Percentiles rank a stretch among this genome's conserved stretches.
Evolutionary conservation across 2,329 filamentous ascomycete species (phyloP).

Genomic region (Neofusicoccum cordaticola): DNA sequence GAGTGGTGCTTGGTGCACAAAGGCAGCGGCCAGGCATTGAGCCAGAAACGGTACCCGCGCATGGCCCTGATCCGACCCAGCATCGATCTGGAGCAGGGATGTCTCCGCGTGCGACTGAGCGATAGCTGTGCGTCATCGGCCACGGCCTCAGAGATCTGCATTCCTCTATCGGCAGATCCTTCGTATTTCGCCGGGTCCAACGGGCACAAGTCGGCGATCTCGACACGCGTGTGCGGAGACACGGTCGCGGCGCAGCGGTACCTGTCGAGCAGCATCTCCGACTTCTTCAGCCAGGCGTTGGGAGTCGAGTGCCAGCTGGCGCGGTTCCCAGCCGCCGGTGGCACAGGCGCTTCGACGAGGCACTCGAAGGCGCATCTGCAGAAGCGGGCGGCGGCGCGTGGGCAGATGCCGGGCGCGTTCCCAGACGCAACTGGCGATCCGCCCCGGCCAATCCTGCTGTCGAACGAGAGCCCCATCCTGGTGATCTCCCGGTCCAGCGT

Average conservation of each 20-base stretch:
- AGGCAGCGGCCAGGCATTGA: constrained; percentile 79
- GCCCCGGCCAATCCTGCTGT: constrained; percentile 66
- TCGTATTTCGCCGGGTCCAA: constrained; percentile 48
- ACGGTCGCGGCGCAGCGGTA: constrained; percentile 70
- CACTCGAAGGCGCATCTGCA: constrained; percentile 69
- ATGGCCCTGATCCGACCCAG: constrained; percentile 81
- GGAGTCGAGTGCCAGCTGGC: constrained; percentile 80
- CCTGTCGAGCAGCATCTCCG: constrained; percentile 60
- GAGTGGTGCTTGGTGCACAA: constrained; percentile 94
- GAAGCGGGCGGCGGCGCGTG: constrained; percentile 29
- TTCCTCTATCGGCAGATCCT: constrained; percentile 68
- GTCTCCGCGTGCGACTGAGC: constrained; percentile 60
- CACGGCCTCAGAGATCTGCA: constrained; percentile 33
- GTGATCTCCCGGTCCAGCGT: constrained; percentile 79
- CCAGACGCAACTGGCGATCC: constrained; percentile 53
- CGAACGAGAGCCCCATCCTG: constrained; percentile 93
- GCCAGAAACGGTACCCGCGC: constrained; percentile 80
- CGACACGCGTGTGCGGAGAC: constrained; percentile 79
- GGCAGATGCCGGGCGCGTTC: constrained; percentile 53
- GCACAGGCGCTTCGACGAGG: constrained; percentile 55
- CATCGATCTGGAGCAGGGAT: constrained; percentile 66
- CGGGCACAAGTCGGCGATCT: constrained; percentile 31
- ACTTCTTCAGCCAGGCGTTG: constrained; percentile 74
- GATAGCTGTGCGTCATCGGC: constrained; percentile 34
- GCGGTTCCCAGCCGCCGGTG: constrained; percentile 68